phyloP scores from a whole-genome alignment of 148 eudicot species.

The Rhododendron griersonianum region DNA sequence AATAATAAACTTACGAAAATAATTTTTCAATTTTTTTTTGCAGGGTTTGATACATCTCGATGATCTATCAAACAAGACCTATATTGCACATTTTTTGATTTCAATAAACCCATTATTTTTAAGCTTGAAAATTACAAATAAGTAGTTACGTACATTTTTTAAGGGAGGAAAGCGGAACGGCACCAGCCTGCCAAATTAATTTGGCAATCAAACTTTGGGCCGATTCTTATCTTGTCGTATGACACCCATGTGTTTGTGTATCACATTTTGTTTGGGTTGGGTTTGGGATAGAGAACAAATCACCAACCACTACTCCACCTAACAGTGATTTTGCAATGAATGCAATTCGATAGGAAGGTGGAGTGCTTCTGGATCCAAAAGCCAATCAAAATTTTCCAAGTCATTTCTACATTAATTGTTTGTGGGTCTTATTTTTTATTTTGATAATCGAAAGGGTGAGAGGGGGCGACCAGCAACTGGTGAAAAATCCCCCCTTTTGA shows the following conservation, averaged over 20 bases:
- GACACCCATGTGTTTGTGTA: conserved; percentile 1
- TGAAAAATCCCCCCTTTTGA: too few species aligned
- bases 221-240: not conserved
- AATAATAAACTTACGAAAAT: too few species aligned
- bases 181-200: not conserved
- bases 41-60: too few species aligned
- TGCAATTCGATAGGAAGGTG: not conserved
- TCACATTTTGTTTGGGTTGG: conserved; percentile 15
- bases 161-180: too few species aligned
- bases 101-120: too few species aligned
- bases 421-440: not conserved
- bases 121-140: too few species aligned
- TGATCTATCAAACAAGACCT: too few species aligned
- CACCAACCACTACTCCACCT: conserved; percentile 31
- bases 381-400: not conserved
- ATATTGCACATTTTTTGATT: too few species aligned
- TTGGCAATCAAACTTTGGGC: not conserved
- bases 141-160: too few species aligned
- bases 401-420: not conserved
- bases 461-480: too few species aligned
- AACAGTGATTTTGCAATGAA: conserved; percentile 24
- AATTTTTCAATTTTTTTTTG: not conserved
- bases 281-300: conserved; percentile 28
- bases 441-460: too few species aligned
- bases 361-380: not conserved